Percentiles rank a stretch among this genome's conserved stretches.
Evolutionary conservation across 768 basidiomycete species (phyloP).

Genomic region (Leccinum subgranulosum): DNA sequence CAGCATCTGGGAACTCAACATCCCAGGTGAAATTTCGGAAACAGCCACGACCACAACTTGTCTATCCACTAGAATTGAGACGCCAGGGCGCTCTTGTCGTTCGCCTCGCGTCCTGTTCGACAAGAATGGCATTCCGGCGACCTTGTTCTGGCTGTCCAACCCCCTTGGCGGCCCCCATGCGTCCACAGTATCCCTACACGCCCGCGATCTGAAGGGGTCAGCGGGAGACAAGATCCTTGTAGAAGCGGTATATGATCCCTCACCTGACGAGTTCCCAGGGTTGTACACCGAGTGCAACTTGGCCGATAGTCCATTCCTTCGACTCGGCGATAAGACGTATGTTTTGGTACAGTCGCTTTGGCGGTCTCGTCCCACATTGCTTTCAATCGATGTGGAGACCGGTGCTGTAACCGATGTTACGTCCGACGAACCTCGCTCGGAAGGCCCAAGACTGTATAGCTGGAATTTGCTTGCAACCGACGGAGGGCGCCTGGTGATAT

Average conservation of each 20-base stretch:
- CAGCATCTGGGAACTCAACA: conserved; percentile 49
- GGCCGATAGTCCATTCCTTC: conserved; percentile 40
- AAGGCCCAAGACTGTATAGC: conserved; percentile 34
- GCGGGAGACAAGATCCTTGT: conserved; percentile 32
- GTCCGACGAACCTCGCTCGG: neutral
- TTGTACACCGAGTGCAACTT: conserved; percentile 55
- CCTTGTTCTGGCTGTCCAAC: conserved; percentile 54
- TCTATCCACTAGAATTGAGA: conserved; percentile 36
- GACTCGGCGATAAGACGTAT: conserved; percentile 6
- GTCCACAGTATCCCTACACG: conserved; percentile 45
- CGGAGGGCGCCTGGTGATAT: conserved; percentile 41
- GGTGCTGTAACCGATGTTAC: conserved; percentile 39
- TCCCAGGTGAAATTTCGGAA: conserved; percentile 1
- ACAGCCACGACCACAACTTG: conserved; percentile 13
- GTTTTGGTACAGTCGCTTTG: conserved; percentile 47
- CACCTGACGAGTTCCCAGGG: conserved; percentile 52
- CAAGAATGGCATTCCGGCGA: conserved; percentile 15
- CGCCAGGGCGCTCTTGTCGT: conserved; percentile 46
- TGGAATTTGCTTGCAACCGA: conserved; percentile 57
- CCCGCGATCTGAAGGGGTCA: conserved; percentile 33
- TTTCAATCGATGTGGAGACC: conserved; percentile 41
- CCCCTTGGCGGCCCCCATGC: conserved; percentile 57
- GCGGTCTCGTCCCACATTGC: conserved; percentile 50
- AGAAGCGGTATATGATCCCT: conserved; percentile 39
- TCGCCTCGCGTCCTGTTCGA: conserved; percentile 48